Conservation (phyloP, 352 stramenopile species). For the Pythium aphanidermatum region DNA sequence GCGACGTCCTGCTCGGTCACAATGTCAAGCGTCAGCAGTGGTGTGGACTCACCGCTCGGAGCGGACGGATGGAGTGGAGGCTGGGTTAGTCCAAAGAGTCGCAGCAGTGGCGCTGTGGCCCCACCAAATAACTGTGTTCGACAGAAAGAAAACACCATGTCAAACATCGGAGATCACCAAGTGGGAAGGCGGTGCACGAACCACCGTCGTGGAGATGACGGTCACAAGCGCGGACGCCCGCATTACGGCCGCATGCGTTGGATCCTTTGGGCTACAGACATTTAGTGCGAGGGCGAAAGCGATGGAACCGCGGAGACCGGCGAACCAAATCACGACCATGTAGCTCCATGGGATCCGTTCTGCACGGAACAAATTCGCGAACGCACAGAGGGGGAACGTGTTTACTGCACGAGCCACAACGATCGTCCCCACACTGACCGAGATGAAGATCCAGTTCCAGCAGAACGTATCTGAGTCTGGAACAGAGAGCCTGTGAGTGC, state of each 20-base stretch:
- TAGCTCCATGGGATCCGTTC: constrained; percentile 35
- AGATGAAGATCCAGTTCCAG: constrained; percentile 46
- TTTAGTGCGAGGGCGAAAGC: constrained; percentile 63
- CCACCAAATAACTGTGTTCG: background rate
- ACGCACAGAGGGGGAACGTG: constrained; percentile 66
- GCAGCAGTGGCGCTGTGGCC: background rate
- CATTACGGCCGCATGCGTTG: constrained; percentile 2
- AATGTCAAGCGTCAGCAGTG: constrained; percentile 2
- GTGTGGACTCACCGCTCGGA: constrained; percentile 16
- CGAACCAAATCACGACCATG: constrained; percentile 35
- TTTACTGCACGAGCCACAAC: constrained; percentile 56
- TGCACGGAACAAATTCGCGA: constrained; percentile 60
- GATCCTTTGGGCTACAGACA: constrained; percentile 10
- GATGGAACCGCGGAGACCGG: constrained; percentile 22
- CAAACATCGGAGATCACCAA: constrained; percentile 1
- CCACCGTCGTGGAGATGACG: constrained; percentile 20
- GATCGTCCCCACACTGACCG: constrained; percentile 63
- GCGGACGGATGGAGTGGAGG: too few relatives aligned
- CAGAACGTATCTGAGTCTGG: constrained; percentile 29
- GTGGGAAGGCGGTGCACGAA: too few relatives aligned
- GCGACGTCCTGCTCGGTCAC: background rate
- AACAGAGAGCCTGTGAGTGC: too few relatives aligned
- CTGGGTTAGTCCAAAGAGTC: background rate
- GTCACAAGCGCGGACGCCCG: constrained; percentile 2
- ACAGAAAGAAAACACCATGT: background rate